phyloP scores from a whole-genome alignment of 148 eudicot genomes.

The Persicaria tinctoria region DNA sequence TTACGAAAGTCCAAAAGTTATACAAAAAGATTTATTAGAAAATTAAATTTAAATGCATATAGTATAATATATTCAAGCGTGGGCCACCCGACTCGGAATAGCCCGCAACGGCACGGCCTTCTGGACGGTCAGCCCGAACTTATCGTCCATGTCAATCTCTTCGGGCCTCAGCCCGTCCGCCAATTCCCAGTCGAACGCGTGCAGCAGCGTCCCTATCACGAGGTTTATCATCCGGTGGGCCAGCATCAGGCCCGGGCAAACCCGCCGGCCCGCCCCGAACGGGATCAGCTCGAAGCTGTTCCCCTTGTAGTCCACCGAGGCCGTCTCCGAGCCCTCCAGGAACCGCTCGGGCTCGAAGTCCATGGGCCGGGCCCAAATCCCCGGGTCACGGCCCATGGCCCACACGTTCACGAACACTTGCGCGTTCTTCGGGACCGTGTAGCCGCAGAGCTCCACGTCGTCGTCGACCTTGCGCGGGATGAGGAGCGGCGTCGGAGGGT shows the following conservation, averaged over 20 bases:
- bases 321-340: constrained; percentile 19
- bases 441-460: constrained; percentile 17
- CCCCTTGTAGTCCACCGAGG: constrained; percentile 26
- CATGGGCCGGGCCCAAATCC: constrained; percentile 22
- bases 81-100: constrained; percentile 17
- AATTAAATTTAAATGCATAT: no score
- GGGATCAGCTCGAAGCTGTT: constrained; percentile 11
- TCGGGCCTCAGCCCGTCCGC: constrained; percentile 21
- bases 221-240: constrained; percentile 27
- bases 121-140: constrained; percentile 23
- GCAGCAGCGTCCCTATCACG: constrained; percentile 28
- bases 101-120: constrained; percentile 20
- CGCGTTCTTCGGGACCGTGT: constrained; percentile 27
- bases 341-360: constrained; percentile 36
- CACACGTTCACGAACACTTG: constrained; percentile 39
- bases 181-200: constrained; percentile 31
- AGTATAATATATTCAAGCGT: no score
- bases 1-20: no score
- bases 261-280: constrained; percentile 17
- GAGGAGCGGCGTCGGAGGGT: constrained; percentile 33
- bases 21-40: no score
- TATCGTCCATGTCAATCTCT: constrained; percentile 31
- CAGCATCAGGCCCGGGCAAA: constrained; percentile 36
- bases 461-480: constrained; percentile 26
- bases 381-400: constrained; percentile 37